Conservation (phyloP, 768 basidiomycete species). For the Lactarius trivialis region DNA sequence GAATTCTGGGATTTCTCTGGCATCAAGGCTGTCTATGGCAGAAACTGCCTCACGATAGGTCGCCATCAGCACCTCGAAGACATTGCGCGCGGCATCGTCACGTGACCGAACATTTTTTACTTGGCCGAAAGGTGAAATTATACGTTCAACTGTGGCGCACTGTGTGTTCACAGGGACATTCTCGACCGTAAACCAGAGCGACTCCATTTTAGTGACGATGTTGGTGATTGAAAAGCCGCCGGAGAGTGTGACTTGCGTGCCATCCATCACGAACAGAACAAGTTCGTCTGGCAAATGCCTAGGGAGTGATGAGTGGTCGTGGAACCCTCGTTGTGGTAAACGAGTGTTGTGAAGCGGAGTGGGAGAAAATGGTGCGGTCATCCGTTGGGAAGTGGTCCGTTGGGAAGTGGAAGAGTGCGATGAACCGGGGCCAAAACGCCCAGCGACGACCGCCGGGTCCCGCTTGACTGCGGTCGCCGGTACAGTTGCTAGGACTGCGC, state of each 20-base stretch:
- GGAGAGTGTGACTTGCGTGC: constrained; percentile 50
- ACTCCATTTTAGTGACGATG: constrained; percentile 63
- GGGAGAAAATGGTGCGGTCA: background rate
- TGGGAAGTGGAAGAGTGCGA: background rate
- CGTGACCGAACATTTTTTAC: constrained; percentile 34
- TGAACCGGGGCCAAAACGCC: too few species aligned
- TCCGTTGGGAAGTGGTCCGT: background rate
- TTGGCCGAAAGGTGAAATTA: constrained; percentile 44
- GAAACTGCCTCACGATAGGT: constrained; percentile 43
- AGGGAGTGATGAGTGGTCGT: background rate
- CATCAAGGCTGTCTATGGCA: constrained; percentile 50
- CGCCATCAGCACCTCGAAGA: constrained; percentile 43
- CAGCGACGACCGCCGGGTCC: background rate
- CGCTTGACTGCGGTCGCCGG: background rate
- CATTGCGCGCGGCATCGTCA: constrained; percentile 22
- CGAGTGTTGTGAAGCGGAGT: background rate
- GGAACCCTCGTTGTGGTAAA: background rate
- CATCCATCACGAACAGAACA: constrained; percentile 40
- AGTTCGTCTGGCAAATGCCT: constrained; percentile 11
- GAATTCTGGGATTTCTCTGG: constrained; percentile 33
- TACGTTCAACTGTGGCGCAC: constrained; percentile 30
- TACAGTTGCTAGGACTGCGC: background rate
- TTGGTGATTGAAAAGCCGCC: constrained; percentile 55
- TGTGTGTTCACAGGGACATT: constrained; percentile 40
- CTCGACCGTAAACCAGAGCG: constrained; percentile 49